A percentile compares a stretch with the other conserved stretches of the same genome.
Conservation (phyloP, 2,329 filamentous ascomycete species). For the Sporothrix variecibatus region DNA sequence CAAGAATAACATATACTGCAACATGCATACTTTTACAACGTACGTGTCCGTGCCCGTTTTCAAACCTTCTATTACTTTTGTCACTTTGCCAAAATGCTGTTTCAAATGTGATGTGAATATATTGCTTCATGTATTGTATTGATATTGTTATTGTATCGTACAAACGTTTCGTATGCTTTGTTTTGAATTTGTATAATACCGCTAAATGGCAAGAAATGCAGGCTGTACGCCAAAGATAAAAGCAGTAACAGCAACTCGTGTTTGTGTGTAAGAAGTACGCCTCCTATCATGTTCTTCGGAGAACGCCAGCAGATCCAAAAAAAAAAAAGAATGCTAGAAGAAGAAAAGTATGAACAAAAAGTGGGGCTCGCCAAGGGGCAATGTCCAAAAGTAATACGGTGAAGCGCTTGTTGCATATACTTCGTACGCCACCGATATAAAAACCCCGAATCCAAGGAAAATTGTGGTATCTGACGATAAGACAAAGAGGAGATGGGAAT, state of each 20-base stretch:
- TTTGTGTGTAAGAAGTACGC: conserved; percentile 8
- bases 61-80: not conserved
- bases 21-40: not conserved
- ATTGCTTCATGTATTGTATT: conserved; percentile 2
- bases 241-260: not conserved
- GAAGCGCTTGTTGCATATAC: not conserved
- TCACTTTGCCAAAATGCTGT: not conserved
- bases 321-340: not conserved
- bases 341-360: conserved; percentile 13
- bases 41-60: not conserved
- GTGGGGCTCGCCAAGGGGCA: not conserved
- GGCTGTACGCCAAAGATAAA: not conserved
- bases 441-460: not conserved
- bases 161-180: conserved; percentile 5
- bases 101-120: not conserved
- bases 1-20: not conserved
- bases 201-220: not conserved
- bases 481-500: not conserved
- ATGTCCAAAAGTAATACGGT: not conserved
- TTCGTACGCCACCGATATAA: not conserved
- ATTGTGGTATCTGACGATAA: conserved; percentile 14
- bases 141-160: not conserved
- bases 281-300: conserved; percentile 24
- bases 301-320: not conserved
- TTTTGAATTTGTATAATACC: not conserved